Evolutionary conservation across 192 early-diverging fungal species (phyloP), one percentile per base, ranked within the genome.

Genomic region (Gigaspora rosea): DNA sequence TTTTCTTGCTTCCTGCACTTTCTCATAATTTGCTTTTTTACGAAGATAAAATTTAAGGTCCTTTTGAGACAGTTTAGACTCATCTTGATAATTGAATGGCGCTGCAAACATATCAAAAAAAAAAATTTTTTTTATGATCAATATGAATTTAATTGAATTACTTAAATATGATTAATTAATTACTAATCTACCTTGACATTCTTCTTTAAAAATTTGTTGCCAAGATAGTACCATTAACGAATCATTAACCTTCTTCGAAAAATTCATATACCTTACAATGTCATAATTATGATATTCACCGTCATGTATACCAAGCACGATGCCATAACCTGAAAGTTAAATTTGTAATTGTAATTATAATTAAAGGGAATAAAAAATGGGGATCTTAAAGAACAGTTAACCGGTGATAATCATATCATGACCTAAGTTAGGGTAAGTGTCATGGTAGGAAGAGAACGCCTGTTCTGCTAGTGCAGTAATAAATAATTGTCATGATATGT

Each of bases 261-360:
- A 90, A 75, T 95, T 95, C 89, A 94, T 90, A 73, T 94, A 92
- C 64, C 91, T 86, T 22, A 92, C 59, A 16, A 94, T 77, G 66
- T 95, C 93, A 65, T 90, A 91, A 78, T 92, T 94, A 76, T 84
- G 79, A 27, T 86, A 83, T 41, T 94, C 91, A 52, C 91, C 89
- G 51, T 94, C 92, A 66, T 95, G 91, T 16, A 97, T 46, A 32
- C 86, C 90, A 49, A 95, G 70, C 22, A 95, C 88, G 2, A 80
- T 81, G 50, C 94, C 94, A 36, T 82, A 79, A 1, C 87, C 83
- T 84, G 27, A 27, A 27, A 27, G 27, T 27, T 27, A 27, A 27
- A 27, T 27, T 27, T 27, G 27, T 27, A 27, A 27, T 27, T 27
- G 27, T 52, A 3, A 76, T 58, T 13, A 73, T 20, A n/a, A 9